Conservation (phyloP, 192 early-diverging fungal species). For the Linnemannia elongata region DNA sequence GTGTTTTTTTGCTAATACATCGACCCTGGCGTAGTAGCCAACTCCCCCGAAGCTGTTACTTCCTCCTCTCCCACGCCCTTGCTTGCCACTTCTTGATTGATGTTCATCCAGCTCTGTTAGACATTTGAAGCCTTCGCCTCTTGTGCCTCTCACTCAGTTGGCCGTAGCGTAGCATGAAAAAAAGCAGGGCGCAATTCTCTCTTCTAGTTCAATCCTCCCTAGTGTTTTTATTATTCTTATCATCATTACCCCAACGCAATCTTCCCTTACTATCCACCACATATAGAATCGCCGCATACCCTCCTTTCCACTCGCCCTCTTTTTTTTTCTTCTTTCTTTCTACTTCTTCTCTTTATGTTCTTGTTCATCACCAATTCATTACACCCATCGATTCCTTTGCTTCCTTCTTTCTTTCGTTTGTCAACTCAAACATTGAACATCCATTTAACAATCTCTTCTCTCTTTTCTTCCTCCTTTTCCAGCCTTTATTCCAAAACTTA, state of each 20-base stretch:
- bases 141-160: not conserved
- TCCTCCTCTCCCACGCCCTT: not conserved
- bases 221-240: not conserved
- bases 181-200: not conserved
- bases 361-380: not conserved
- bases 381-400: not conserved
- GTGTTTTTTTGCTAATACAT: not conserved
- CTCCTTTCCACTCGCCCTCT: not conserved
- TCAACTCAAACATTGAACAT: not conserved
- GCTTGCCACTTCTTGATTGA: not conserved
- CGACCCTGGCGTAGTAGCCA: not conserved
- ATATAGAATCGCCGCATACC: not conserved
- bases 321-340: not conserved
- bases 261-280: not conserved
- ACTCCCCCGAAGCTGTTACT: not conserved
- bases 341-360: too few species aligned
- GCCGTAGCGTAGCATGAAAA: not conserved
- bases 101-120: not conserved
- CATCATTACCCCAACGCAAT: conserved; percentile 3
- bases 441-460: not conserved
- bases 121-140: not conserved
- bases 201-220: not conserved
- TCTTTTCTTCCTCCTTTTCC: not conserved
- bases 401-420: not conserved
- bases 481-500: conserved; percentile 6